A percentile compares a stretch with the other conserved stretches of the same genome.
These are phyloP conservation scores for Didymella keratinophila DNA, from an alignment of 2,329 filamentous ascomycete genomes.

Conservation along the genomic window DNA sequence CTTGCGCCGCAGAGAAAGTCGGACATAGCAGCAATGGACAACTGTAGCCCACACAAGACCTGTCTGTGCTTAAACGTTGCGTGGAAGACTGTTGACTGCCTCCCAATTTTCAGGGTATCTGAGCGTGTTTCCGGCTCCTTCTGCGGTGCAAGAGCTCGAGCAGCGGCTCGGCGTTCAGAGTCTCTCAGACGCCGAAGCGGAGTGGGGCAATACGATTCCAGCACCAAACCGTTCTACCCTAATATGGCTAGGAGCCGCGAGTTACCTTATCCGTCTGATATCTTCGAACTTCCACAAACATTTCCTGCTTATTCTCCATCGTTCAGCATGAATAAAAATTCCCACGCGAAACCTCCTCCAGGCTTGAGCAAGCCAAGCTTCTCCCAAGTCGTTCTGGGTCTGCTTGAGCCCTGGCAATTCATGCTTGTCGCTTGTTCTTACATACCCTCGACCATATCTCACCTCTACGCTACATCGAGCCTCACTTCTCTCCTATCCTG, in stretches of 20 bases:
- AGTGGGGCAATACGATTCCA: background rate
- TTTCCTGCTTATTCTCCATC: background rate
- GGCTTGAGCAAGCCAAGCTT: background rate
- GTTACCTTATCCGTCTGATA: conserved; percentile 9
- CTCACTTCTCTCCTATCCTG: conserved; percentile 17
- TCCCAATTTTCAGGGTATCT: too few species aligned
- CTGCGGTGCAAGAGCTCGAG: too few species aligned
- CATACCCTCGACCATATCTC: conserved; percentile 16
- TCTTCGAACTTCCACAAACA: background rate
- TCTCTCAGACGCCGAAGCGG: background rate
- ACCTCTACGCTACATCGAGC: conserved; percentile 13
- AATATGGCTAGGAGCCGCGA: background rate
- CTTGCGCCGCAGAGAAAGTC: too few species aligned
- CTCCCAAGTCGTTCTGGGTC: background rate
- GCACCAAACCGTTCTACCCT: background rate
- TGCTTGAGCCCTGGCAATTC: conserved; percentile 27
- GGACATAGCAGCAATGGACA: too few species aligned
- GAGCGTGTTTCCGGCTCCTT: too few species aligned
- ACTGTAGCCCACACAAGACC: too few species aligned
- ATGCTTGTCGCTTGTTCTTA: conserved; percentile 21
- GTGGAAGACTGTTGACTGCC: too few species aligned
- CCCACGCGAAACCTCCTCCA: background rate
- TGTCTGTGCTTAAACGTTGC: too few species aligned
- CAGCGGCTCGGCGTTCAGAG: background rate
- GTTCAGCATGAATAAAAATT: background rate